These are phyloP conservation scores for Mortierella sp. DNA, from an alignment of 371 early-diverging fungal species.

Conservation along the genomic window DNA sequence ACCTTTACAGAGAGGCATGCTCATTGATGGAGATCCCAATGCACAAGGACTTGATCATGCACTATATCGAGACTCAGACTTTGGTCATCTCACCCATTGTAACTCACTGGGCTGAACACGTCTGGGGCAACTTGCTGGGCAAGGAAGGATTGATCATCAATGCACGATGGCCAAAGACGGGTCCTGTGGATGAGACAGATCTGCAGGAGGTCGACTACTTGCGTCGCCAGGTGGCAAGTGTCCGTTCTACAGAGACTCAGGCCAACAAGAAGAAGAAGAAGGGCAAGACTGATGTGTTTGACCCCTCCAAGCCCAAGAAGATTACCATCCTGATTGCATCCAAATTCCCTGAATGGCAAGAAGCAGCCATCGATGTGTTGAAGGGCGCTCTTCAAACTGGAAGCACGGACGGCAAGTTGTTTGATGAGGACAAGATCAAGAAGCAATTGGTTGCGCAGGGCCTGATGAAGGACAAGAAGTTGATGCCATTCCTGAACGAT, in stretches of 20 bases:
- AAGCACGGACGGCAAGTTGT: slow-evolving; percentile 57
- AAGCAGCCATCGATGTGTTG: slow-evolving; percentile 76
- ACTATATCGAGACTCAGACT: slow-evolving; percentile 87
- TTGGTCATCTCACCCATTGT: slow-evolving; percentile 88
- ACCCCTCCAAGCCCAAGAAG: slow-evolving; percentile 74
- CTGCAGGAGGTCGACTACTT: slow-evolving; percentile 87
- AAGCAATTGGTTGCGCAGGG: slow-evolving; percentile 75
- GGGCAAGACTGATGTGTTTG: slow-evolving; percentile 69
- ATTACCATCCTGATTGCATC: slow-evolving; percentile 82
- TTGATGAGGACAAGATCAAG: slow-evolving; percentile 81
- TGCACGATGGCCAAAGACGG: slow-evolving; percentile 79
- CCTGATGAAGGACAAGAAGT: slow-evolving; percentile 90
- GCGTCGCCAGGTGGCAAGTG: slow-evolving; percentile 75
- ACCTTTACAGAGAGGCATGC: slow-evolving; percentile 90
- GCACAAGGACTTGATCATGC: slow-evolving; percentile 85
- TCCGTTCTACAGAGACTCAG: slow-evolving; percentile 85
- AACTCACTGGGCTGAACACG: slow-evolving; percentile 94
- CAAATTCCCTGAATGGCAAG: slow-evolving; percentile 96
- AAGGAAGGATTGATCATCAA: slow-evolving; percentile 78
- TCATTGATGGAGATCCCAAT: slow-evolving; percentile 74
- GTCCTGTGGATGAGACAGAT: slow-evolving; percentile 70
- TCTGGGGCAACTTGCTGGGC: slow-evolving; percentile 84
- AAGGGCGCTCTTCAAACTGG: slow-evolving; percentile 72
- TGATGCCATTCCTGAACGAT: slow-evolving; percentile 93
- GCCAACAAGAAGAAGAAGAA: slow-evolving; percentile 86